Evolutionary conservation across 2,329 filamentous ascomycete genomes (phyloP), one percentile per base, ranked within the genome.

Genomic region (Cytospora piceae): DNA sequence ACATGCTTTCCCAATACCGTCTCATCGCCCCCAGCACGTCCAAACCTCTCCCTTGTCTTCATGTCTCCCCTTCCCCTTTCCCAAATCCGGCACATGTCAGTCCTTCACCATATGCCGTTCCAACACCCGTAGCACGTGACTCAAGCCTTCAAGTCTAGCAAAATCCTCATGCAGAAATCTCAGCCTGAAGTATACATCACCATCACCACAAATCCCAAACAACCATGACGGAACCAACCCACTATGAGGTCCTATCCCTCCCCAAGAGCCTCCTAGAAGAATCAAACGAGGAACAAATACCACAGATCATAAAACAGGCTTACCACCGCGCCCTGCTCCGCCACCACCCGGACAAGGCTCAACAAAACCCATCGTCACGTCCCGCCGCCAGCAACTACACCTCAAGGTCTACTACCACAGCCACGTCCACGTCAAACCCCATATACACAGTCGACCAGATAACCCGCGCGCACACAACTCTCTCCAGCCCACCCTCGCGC

Each of bases 311-410:
- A 67, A 89, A 87, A 73, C 82, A 82, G 66, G 87, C 87, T 67
- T 91, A 90, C 76, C 86, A 82, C 74, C 82, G 85, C 62, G 86
- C 88, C 27, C 82, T 91, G 39, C 82, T 91, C 20, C 82, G 80
- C 69, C 82, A 90, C 77, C 88, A 91, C 75, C 88, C 88, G 2
- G 87, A 90, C 77, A 89, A 89, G 71, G 71, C 74, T 12, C 42
- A 61, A 32, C 34, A 37, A 15, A 27, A 60, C 3, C 34, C 53
- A 46, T 8, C n/a, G 27, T 24, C 31, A 51, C 37, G 49, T 51
- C 42, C 46, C 32, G 12, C 46, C 58, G 62, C 34, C 66, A 67
- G 42, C 67, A 67, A 46, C 59, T 15, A 59, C 67, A 55, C 9
- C n/a, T 14, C 46, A 12, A 24, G n/a, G n/a, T 5, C n/a, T 90